Evolutionary conservation across 2,329 filamentous ascomycete genomes (phyloP), one percentile per base, ranked within the genome.

Genomic region (Penicillium concentricum): DNA sequence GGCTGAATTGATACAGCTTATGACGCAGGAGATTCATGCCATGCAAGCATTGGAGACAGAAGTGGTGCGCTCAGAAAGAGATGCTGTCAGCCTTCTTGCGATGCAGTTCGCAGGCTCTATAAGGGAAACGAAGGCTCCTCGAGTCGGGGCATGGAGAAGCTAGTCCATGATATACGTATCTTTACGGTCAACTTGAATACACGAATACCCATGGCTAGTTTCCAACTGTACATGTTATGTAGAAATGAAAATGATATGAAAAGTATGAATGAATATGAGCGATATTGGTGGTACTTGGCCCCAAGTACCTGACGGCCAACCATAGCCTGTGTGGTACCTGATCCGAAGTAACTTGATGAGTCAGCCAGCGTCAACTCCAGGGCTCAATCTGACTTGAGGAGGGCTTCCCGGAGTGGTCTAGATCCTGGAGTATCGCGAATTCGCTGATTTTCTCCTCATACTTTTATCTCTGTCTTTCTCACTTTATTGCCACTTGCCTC

Each of bases 11-110:
- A 57, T 72, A 28, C 61, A 60, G 26, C 61, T 71, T 24, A 76
- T 77, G 74, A 52, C 69, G 4, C 69, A 75, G 30, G 75, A 77
- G 55, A 59, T 76, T 47, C 66, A 66, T 13, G 61, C 63, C 18
- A 74, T 77, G 55, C 66, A 64, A 45, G 61, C 57, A n/a, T 69
- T 75, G 42, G 75, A 78, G 49, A 43, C 59, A 18, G 70, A 74
- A 18, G 54, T 75, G 22, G 64, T 75, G 45, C 63, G 60, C 35
- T 61, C 61, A n/a, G 75, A 78, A 59, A 69, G 67, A 46, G 55
- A 62, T 37, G 71, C 66, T 64, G 66, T 76, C 50, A 64, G 69
- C 51, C 62, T 65, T 28, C 61, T 69, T 20, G 69, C 71, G 18
- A 68, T 68, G 13, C 60, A 65, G 30, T 52, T 73, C 56, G 50